Base-by-base conservation (phyloP, 139 green algal species). In the Dunaliella sp. region DNA sequence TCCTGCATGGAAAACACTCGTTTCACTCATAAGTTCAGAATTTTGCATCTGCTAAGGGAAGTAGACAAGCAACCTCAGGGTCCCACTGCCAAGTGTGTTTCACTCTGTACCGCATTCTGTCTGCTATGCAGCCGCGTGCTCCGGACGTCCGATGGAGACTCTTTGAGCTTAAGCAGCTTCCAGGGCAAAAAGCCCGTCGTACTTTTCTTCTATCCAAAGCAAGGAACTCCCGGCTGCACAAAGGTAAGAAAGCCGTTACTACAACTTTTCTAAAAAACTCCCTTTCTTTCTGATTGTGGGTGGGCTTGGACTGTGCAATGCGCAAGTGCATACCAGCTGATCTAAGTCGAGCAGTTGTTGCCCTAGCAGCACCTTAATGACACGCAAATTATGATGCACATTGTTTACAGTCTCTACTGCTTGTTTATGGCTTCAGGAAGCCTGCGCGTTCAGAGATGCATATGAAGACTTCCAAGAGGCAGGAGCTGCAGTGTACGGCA, bases 191-290 rank as follows among this genome's bases (percentile, higher is more conserved):
- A 88, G 72, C 80, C 87, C 59, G 83, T 91, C 21, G 86, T 90
- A 26, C 89, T 92, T 34, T 95, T 95, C 90, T 94, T 95, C 86
- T 94, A 95, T 87, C 92, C 92, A 83, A 95, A 95, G 89, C 88
- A 88, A 33, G 92, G 83, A 75, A 95, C 92, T 35, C 92, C 92
- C 1, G 92, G 92, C 2, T 95, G 90, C 90, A 92, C 90, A 80
- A 90, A 90, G 83, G 48, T 65, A 65, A 7, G 48, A n/a, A n/a
- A n/a, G n/a, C n/a, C n/a, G n/a, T n/a, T n/a, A n/a, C n/a, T n/a
- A n/a, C n/a, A n/a, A n/a, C n/a, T n/a, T n/a, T n/a, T n/a, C n/a
- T n/a, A n/a, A n/a, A n/a, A n/a, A n/a, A n/a, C n/a, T n/a, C n/a
- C n/a, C n/a, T n/a, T n/a, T n/a, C n/a, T n/a, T n/a, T n/a, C n/a